Base-by-base conservation (phyloP, 306 rosid genomes). In the Alnus glutinosa region DNA sequence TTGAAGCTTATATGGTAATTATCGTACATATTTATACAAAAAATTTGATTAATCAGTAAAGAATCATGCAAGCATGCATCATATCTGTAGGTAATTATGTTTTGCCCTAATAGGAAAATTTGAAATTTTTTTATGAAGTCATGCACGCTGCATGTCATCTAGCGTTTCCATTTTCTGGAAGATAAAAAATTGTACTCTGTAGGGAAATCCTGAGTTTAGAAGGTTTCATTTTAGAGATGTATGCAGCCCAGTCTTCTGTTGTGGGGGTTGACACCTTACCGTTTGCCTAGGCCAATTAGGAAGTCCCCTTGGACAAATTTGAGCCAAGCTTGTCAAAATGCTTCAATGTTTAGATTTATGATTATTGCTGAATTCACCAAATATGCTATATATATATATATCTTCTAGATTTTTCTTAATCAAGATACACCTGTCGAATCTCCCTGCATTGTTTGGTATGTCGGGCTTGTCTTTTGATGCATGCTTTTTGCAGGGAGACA, bases 1-100 rank as follows among this genome's bases (percentile, higher is more conserved):
- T 78, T 73, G 94, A 90, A 44, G 96, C 88, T 78, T 96, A 96
- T 86, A 83, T 87, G 98, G 99, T 95, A 91, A 74, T 75, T 81
- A 73, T 80, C 50, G 70, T 42, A 58, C 4, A 66, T 55, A 48
- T 70, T 34, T 47, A 54, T 75, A 10, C 58, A n/a, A 44, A 48
- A 48, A 36, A 37, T 39, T 55, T 61, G 57, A 36, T 42, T 55
- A 52, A 63, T 63, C 6, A 34, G 70, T 63, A 32, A 15, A 28
- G 32, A 63, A 15, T 34, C 16, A 34, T 76, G 37, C 55, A 42
- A 18, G 59, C 4, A 64, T 75, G 74, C 82, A 47, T 58, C 58
- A 63, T 63, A 34, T 63, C 28, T 34, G 19, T 18, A 63, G 70
- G n/a, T 63, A 63, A 63, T 63, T 63, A 63, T 32, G 70, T 36